Base-by-base conservation (phyloP, 139 green algal species). In the Micractinium conductrix region DNA sequence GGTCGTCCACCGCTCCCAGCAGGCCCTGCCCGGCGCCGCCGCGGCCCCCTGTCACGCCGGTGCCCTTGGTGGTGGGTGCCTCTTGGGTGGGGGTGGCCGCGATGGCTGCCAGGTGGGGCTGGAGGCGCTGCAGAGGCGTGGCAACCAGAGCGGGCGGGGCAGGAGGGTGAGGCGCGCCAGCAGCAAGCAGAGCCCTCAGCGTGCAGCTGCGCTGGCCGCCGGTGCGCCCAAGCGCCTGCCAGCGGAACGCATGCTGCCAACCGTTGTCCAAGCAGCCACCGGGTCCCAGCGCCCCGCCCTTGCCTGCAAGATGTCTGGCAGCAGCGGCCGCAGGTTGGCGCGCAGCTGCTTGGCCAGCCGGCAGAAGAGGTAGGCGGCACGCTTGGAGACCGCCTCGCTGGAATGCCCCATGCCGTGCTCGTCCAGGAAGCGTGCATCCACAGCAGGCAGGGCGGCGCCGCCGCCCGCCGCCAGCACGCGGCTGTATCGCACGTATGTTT, bases 351-450 rank as follows among this genome's bases (percentile, higher is more conserved):
- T 97, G 62, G 90, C 84, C 55, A 98, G 79, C 12, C 95, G 93
- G 40, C 86, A 90, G 79, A 98, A 94, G 0, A 98, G 91, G 89
- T 98, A 98, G 87, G 86, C 91, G 14, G 93, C 92, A 3, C 94
- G 91, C 7, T 87, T 91, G 40, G 88, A 28, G 33, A 91, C 83
- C 28, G 60, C 62, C 40, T 80, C 44, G 43, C 67, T 70, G 60
- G 86, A 63, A 50, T 89, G 83, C 33, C 82, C 83, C 45, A 91
- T 69, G 17, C 86, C 89, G 24, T 38, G 42, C 22, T 78, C 69
- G 12, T 70, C 87, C 35, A 89, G 70, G 67, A 91, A 91, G 62
- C 44, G n/a, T 3, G 62, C 10, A 24, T 80, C 62, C 30, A 87
- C 83, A 0, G 24, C n/a, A 2, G 79, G 50, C 76, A 87, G 70